Evolutionary conservation across 2,329 filamentous ascomycete species (phyloP).

Genomic region (Aspergillus pseudoglaucus): DNA sequence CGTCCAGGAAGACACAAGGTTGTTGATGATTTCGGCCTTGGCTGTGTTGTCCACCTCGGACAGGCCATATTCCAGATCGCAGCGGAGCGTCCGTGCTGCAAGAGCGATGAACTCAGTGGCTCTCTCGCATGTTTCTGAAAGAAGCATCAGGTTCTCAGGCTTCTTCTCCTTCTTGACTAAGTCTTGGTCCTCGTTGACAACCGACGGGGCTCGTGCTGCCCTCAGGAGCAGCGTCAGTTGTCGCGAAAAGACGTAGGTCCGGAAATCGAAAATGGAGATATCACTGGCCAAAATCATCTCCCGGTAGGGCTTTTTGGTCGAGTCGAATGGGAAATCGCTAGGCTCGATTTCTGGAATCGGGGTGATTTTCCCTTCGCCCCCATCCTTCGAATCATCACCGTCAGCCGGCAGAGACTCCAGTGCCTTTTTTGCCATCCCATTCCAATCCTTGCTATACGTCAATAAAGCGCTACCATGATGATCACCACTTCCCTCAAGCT

Average conservation of each 20-base stretch:
- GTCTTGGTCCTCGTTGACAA: conserved; percentile 24
- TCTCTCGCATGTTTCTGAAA: conserved; percentile 81
- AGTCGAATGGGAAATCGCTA: conserved; percentile 38
- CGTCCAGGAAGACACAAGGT: conserved; percentile 44
- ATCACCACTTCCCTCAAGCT: conserved; percentile 54
- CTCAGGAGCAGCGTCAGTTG: conserved; percentile 77
- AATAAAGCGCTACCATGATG: conserved; percentile 68
- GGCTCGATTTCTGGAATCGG: conserved; percentile 22
- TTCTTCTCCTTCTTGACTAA: conserved; percentile 47
- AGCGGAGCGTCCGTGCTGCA: conserved; percentile 70
- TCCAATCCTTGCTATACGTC: conserved; percentile 66
- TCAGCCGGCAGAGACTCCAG: conserved; percentile 32
- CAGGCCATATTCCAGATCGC: conserved; percentile 65
- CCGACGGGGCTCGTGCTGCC: conserved; percentile 59
- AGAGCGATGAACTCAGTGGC: conserved; percentile 78
- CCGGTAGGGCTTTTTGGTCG: conserved; percentile 71
- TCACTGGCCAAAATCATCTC: conserved; percentile 90
- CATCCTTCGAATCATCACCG: conserved; percentile 18
- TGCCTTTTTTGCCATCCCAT: conserved; percentile 50
- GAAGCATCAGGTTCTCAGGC: conserved; percentile 65
- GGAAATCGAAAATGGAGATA: conserved; percentile 93
- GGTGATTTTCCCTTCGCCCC: conserved; percentile 23
- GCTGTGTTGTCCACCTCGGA: conserved; percentile 30
- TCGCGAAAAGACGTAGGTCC: conserved; percentile 85
- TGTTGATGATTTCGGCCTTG: conserved; percentile 34